Conservation (phyloP, 305 asterid genomes). For the Solanum aculeatissimum region DNA sequence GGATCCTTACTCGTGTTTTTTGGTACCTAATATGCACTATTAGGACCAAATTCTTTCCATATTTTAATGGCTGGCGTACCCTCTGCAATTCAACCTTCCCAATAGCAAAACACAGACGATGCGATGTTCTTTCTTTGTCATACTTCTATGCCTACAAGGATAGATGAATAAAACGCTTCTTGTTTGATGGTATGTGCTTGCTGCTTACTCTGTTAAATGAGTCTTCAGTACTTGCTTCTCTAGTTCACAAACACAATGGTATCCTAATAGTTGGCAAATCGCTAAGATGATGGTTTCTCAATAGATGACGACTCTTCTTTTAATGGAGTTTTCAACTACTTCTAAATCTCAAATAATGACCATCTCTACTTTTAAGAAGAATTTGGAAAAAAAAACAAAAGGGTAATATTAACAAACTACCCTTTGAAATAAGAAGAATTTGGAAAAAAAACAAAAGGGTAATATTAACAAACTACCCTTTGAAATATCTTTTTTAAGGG, state of each 20-base stretch:
- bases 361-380: too few relatives aligned
- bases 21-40: not conserved
- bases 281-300: not conserved
- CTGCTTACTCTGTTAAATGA: not conserved
- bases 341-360: too few relatives aligned
- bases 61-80: not conserved
- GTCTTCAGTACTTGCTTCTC: not conserved
- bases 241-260: not conserved
- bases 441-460: too few relatives aligned
- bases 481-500: too few relatives aligned
- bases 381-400: too few relatives aligned
- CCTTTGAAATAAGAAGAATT: too few relatives aligned
- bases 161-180: not conserved
- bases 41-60: not conserved
- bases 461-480: too few relatives aligned
- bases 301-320: not conserved
- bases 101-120: constrained; percentile 43
- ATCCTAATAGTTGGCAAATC: not conserved
- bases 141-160: constrained; percentile 21
- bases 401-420: too few relatives aligned
- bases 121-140: constrained; percentile 29
- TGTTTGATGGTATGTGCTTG: not conserved
- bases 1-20: not conserved
- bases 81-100: constrained; percentile 23
- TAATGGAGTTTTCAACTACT: too few relatives aligned